Base-by-base conservation (phyloP, 495 filamentous ascomycete species). In the Penicillium verhagenii region DNA sequence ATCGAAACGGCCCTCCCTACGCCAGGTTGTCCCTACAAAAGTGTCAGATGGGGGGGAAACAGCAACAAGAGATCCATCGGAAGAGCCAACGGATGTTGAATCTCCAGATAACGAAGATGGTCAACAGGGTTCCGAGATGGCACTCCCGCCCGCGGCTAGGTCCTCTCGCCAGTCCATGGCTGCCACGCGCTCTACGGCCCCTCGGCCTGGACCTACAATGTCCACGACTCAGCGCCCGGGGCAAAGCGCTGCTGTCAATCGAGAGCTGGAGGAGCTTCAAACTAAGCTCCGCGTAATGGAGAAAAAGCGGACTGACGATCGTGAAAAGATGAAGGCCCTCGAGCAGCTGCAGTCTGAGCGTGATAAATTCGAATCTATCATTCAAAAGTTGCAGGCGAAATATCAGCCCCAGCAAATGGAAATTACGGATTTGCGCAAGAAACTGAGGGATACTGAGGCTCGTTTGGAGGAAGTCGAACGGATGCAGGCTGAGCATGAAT, bases 311-410 rank as follows among this genome's bases (percentile, higher is more conserved):
- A 64, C 81, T 19, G 92, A 96, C 44, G 91, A 96, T 65, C 79
- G 90, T n/a, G 95, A 97, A 53, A 91, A 88, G 64, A 71, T 96
- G 44, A 95, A 91, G 60, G 74, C 64, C 2, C 66, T 97, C 29
- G 92, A 98, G 38, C 82, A 84, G 54, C 65, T 91, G 31, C 86
- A 92, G 62, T 72, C 80, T 9, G 92, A 97, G 60, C 81, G 87
- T 9, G 91, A 96, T 63, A 90, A 90, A 53, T 95, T 91, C 53
- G 89, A 96, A 64, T 74, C 72, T 2, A 92, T 97, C 58, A 95
- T 97, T 35, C 88, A 96, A 64, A 98, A 94, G 56, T 71, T 98
- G 48, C 90, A 94, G 69, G 80, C 85, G 13, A 97, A 97, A 67
- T 92, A 89, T 53, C 90, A 95, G 57, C 83, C 89, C 1, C 91